Conservation (phyloP, 352 stramenopile species). For the Elongisporangium anandrum region DNA sequence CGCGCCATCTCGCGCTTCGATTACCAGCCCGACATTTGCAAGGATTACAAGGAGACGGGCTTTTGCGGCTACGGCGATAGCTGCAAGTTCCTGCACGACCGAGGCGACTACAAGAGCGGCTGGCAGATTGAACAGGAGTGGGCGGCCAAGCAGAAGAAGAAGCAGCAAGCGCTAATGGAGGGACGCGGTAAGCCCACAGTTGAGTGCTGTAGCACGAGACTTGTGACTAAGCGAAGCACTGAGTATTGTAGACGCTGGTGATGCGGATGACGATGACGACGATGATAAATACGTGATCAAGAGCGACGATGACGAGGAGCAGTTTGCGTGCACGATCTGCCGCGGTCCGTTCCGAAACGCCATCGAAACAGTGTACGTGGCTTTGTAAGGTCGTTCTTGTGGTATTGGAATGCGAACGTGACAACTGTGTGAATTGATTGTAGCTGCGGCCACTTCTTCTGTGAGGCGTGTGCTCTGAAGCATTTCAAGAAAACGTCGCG, state of each 20-base stretch:
- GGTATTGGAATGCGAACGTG: too few species aligned
- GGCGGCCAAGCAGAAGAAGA: constrained; percentile 90
- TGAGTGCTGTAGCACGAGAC: constrained; percentile 3
- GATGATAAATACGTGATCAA: constrained; percentile 61
- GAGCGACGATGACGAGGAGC: constrained; percentile 51
- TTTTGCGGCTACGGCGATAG: constrained; percentile 97
- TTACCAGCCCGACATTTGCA: constrained; percentile 98
- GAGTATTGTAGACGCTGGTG: constrained; percentile 24
- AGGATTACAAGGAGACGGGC: constrained; percentile 99
- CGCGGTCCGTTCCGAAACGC: constrained; percentile 90
- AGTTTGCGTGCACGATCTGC: constrained; percentile 97
- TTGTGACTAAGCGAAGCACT: constrained; percentile 11
- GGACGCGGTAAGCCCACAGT: constrained; percentile 30
- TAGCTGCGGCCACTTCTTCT: constrained; percentile 96
- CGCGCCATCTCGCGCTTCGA: constrained; percentile 95
- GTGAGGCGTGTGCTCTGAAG: constrained; percentile 89
- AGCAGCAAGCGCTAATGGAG: constrained; percentile 68
- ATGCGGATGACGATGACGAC: constrained; percentile 56
- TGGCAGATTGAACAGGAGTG: constrained; percentile 97
- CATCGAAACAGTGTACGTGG: constrained; percentile 85
- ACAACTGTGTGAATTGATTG: constrained; percentile 1
- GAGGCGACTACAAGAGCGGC: constrained; percentile 96
- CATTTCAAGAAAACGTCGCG: constrained; percentile 75
- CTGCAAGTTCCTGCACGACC: constrained; percentile 99
- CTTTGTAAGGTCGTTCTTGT: too few species aligned